Evolutionary conservation across 306 rosid species (phyloP), one percentile per base, ranked within the genome.

Genomic region (Spatholobus suberectus): DNA sequence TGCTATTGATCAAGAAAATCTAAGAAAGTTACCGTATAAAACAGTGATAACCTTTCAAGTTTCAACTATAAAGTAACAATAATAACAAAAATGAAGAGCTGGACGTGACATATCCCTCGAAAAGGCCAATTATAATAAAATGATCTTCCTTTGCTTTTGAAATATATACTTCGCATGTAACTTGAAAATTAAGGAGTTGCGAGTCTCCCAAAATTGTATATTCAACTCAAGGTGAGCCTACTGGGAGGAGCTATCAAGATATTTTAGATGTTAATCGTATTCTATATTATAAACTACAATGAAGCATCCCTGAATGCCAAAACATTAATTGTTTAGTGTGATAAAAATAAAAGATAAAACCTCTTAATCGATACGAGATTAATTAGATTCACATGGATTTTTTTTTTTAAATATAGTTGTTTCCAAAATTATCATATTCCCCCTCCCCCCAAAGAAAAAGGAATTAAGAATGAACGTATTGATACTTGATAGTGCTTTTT

Each of bases 11-110:
- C 8, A 35, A 77, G 63, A 52, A 77, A 69, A 70, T 72, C 26
- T 44, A 41, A 51, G 83, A 81, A 87, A 81, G 77, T 70, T 57
- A 62, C 85, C 29, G 29, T 71, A 54, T 70, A 80, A 76, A 80
- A 61, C 68, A 71, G 11, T 61, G 46, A 55, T 54, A 43, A 46
- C 78, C 77, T 80, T 78, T 82, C 78, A 73, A 55, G 73, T 80
- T 78, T 82, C 78, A 73, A 55, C 84, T 13, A 57, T 71, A 41
- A 76, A 49, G 65, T 74, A 76, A 62, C 57, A 11, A 77, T 44
- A 54, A 70, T 29, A 72, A 55, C 58, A 72, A 20, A 85, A 40
- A 51, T 85, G 62, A 78, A 73, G 82, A 76, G 37, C 61, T 67
- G 32, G 59, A 70, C 34, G 34, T 66, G 73, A 63, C 83, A 34